A percentile compares a stretch with the other conserved stretches of the same genome.
Conservation (phyloP, 2,329 filamentous ascomycete species). For the Amylocarpus encephaloides region DNA sequence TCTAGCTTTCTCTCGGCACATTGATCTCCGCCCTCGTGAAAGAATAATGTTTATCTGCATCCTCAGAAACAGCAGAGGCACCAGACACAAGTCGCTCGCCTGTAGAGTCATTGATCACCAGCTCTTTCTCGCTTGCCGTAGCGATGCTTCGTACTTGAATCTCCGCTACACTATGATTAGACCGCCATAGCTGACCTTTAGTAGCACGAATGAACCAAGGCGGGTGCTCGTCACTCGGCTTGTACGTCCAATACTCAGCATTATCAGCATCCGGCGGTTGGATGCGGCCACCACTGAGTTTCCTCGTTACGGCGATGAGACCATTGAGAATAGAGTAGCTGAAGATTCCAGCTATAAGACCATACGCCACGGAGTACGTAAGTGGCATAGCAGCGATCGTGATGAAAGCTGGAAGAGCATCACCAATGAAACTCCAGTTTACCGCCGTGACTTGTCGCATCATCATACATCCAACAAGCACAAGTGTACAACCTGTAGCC, state of each 20-base stretch:
- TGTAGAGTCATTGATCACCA: slow-evolving; percentile 8
- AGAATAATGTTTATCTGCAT: no score
- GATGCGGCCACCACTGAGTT: slow-evolving; percentile 40
- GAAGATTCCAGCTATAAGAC: slow-evolving; percentile 60
- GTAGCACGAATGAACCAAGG: slow-evolving; percentile 44
- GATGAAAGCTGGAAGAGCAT: slow-evolving; percentile 69
- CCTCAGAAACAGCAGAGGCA: neutral
- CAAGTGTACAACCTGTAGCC: slow-evolving; percentile 68
- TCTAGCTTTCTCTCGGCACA: no score
- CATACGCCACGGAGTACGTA: slow-evolving; percentile 72
- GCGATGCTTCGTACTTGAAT: slow-evolving; percentile 8
- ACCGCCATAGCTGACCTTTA: slow-evolving; percentile 21
- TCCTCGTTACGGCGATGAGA: slow-evolving; percentile 44
- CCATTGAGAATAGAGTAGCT: slow-evolving; percentile 50
- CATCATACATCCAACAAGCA: slow-evolving; percentile 73
- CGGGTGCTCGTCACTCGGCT: slow-evolving; percentile 43
- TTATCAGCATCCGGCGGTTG: slow-evolving; percentile 46
- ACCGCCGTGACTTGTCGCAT: slow-evolving; percentile 67
- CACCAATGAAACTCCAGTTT: slow-evolving; percentile 72
- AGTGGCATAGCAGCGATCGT: slow-evolving; percentile 72
- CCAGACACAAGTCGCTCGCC: neutral
- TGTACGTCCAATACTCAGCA: slow-evolving; percentile 51
- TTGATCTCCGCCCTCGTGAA: no score
- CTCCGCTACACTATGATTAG: neutral
- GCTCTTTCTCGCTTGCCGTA: slow-evolving; percentile 21